Evolutionary conservation across 495 filamentous ascomycete species (phyloP), one percentile per base, ranked within the genome.

Genomic region (Talaromyces liani): DNA sequence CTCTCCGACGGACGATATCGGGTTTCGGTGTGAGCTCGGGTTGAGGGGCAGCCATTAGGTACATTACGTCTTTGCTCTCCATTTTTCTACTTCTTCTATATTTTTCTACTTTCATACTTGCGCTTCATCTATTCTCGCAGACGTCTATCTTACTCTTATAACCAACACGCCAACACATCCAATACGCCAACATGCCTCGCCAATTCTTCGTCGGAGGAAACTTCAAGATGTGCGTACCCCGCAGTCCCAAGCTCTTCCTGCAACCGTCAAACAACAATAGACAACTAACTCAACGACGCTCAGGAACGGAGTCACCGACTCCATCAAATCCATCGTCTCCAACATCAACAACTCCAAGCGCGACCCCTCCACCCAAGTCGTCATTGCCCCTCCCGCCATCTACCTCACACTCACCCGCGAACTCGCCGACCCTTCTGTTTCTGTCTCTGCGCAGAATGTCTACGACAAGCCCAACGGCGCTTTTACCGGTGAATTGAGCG

Each of bases 171-270:
- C 54, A 57, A 27, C 5, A 53, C 22, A 58, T n/a, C 6, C n/a
- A 27, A 18, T 27, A 31, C 27, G 64, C 67, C 75, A 79, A 69
- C 55, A 97, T 96, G 92, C 82, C 86, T 80, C 93, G 94, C 82
- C 89, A 92, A 87, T 98, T 97, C 85, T 97, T 98, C 80, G 91
- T 98, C 74, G 94, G 94, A 75, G 94, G 94, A 73, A 98, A 98
- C 87, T 98, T 98, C 84, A 98, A 98, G 83, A 97, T 96, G 92
- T 93, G 75, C 25, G 51, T 65, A 58, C 67, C 66, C 69, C 63
- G 58, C 65, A 67, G 6, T 45, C 14, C 53, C 66, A 66, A 61
- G 45, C 63, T 34, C 10, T 57, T 56, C 53, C 63, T 61, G 22
- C 61, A 55, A 61, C 62, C 36, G 36, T 16, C 22, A 3, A 9